Evolutionary conservation across 768 basidiomycete species (phyloP), one percentile per base, ranked within the genome.

Genomic region (Daedaleopsis sinensis): DNA sequence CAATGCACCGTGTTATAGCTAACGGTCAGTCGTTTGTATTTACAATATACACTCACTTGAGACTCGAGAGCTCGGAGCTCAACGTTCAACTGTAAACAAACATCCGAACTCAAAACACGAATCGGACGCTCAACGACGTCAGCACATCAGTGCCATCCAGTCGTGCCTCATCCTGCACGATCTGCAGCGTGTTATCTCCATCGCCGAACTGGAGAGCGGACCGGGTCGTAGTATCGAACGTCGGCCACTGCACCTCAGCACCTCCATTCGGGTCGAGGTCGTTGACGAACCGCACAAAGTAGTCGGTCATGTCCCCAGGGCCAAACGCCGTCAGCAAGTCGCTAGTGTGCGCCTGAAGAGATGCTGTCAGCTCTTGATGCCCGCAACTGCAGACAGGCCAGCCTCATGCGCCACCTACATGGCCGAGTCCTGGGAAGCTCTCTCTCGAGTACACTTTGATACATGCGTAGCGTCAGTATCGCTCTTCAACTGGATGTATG

Each of bases 241-340:
- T 55, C 9, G 69, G 69, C 69, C 69, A 70, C 2, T 18, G 48
- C 19, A 60, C 44, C 13, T 37, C 47, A 15, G 55, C 24, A 10
- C 44, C 35, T 3, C 58, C 74, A 63, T 86, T 85, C 2, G 78
- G 83, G 66, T 84, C 66, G 39, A 80, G 77, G 10, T 68, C 76
- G 49, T 64, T 69, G 21, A 72, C 76, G 59, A 82, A 83, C 42
- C 78, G 74, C 55, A 83, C 75, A 21, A 84, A 72, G 63, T 80
- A 79, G 64, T 82, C 79, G 7, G 79, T 68, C 66, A 84, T 70
- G 57, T 82, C 80, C 19, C 74, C 74, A 3, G 70, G 76, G 0
- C 71, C 72, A 57, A 79, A 84, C 18, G 80, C 67, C 27, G 79
- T 76, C 15, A 74, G 55, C 7, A 83, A 16, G 62, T 85, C 82